Conservation (phyloP, 2,329 filamentous ascomycete species). For the Dothistroma septosporum region DNA sequence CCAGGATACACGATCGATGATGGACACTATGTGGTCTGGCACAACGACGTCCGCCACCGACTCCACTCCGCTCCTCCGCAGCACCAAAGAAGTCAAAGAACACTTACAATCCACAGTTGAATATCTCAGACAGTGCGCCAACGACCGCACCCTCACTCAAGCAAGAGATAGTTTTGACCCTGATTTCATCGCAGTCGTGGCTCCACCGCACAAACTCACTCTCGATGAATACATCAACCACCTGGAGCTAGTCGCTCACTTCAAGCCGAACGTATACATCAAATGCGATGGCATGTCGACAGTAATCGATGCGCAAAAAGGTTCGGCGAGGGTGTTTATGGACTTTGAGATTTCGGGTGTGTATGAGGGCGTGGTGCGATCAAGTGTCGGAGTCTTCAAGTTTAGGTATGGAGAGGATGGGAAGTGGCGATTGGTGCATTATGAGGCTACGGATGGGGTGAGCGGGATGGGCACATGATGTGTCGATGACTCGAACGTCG, state of each 20-base stretch:
- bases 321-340: slow-evolving; percentile 3
- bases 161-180: background rate
- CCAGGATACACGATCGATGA: background rate
- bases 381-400: slow-evolving; percentile 1
- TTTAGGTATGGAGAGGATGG: background rate
- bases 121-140: background rate
- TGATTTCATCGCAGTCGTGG: background rate
- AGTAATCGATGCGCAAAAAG: background rate
- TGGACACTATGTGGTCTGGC: background rate
- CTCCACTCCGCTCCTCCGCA: background rate
- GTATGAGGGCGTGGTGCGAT: background rate
- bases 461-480: background rate
- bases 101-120: background rate
- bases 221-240: background rate
- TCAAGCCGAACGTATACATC: background rate
- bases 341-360: background rate
- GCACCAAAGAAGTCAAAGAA: background rate
- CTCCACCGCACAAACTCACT: background rate
- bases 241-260: background rate
- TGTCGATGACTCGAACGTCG: background rate
- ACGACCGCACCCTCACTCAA: background rate
- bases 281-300: background rate
- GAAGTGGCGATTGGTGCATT: slow-evolving; percentile 1
- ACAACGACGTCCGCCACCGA: background rate
- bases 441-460: slow-evolving; percentile 3